These are phyloP conservation scores for Ustilago xerochloae DNA, from an alignment of 1,284 basidiomycete species.

Conservation along the genomic window DNA sequence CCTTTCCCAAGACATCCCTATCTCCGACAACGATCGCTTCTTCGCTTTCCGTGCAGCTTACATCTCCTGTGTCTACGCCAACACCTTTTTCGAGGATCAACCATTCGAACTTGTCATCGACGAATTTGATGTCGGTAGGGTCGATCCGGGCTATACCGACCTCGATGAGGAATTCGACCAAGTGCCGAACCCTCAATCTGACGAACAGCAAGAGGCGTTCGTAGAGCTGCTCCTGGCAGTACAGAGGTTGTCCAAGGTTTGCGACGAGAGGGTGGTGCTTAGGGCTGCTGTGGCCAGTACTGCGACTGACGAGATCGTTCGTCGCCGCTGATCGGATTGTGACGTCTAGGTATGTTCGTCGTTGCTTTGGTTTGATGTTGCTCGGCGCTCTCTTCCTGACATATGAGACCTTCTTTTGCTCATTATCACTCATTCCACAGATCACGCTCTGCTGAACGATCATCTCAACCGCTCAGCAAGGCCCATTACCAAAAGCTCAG, in stretches of 20 bases:
- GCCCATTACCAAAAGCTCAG: too few species aligned
- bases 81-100: not conserved
- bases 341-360: not conserved
- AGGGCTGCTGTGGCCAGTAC: not conserved
- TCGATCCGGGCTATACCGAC: not conserved
- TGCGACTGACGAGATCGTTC: not conserved
- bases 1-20: not conserved
- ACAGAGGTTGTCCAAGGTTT: conserved; percentile 2
- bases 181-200: not conserved
- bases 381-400: too few species aligned
- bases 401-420: not conserved
- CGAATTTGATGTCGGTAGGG: not conserved
- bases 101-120: not conserved
- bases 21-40: not conserved
- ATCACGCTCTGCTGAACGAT: too few species aligned
- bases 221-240: not conserved
- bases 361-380: not conserved
- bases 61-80: not conserved
- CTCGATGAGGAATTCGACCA: not conserved
- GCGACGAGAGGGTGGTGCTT: not conserved
- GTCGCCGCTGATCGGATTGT: not conserved
- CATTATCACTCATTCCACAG: not conserved
- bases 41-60: not conserved
- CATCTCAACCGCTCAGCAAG: too few species aligned
- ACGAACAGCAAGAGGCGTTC: not conserved